phyloP scores from a whole-genome alignment of 768 basidiomycete genomes.

The Naganishia friedmannii region DNA sequence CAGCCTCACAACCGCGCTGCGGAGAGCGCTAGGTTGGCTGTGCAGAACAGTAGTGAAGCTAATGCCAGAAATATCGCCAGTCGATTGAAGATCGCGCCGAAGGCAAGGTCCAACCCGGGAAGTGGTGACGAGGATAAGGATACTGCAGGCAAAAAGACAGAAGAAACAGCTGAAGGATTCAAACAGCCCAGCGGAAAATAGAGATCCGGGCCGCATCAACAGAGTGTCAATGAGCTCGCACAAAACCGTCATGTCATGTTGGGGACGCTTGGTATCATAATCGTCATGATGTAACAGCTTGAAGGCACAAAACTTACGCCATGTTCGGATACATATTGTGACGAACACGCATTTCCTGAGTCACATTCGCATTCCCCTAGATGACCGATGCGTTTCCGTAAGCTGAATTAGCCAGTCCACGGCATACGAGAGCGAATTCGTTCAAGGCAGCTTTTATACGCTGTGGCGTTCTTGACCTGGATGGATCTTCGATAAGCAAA shows the following conservation, averaged over 20 bases:
- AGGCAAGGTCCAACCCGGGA: conserved; percentile 3
- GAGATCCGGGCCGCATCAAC: too few relatives aligned
- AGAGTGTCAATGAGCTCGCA: neutral
- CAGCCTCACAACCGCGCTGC: conserved; percentile 30
- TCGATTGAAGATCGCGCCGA: conserved; percentile 19
- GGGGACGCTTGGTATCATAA: too few relatives aligned
- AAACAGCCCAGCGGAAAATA: neutral
- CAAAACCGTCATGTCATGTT: neutral
- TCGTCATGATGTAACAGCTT: too few relatives aligned
- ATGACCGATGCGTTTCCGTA: conserved; percentile 72
- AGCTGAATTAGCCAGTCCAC: conserved; percentile 77
- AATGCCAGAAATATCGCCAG: conserved; percentile 45
- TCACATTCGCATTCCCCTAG: neutral
- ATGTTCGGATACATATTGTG: too few relatives aligned
- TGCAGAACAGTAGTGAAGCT: conserved; percentile 43
- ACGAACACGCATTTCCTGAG: too few relatives aligned
- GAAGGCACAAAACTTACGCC: too few relatives aligned
- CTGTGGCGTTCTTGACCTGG: conserved; percentile 63
- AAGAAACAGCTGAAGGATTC: neutral
- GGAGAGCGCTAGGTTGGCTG: conserved; percentile 41
- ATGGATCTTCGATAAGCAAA: conserved; percentile 50
- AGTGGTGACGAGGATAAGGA: conserved; percentile 9
- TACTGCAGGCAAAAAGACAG: neutral
- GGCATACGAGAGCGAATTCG: conserved; percentile 78
- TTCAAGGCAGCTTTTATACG: conserved; percentile 77